Base-by-base conservation (phyloP, 805 yeast species). In the Ogataea degrootiae region DNA sequence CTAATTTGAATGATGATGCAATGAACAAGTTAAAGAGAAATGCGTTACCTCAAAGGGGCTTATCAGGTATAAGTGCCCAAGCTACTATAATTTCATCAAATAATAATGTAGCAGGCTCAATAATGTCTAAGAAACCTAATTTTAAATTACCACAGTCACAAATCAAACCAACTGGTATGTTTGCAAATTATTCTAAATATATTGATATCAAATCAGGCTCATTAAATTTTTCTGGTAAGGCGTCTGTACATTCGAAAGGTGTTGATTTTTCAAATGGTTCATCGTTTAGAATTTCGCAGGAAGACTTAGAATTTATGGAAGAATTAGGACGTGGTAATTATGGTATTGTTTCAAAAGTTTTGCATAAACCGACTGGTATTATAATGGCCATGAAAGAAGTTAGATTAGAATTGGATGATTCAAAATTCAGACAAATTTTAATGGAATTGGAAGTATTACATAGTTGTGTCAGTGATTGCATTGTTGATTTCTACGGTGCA, bases 371-470 rank as follows among this genome's bases (percentile, higher is more conserved):
- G 12, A 90, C 96, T 0, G 87, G 89, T 19, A 86, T 92, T 17
- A 69, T 82, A 17, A 90, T 94, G 97, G 98, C 98, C 2, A 89
- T 94, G 95, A 94, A 94, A 66, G 98, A 94, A 65, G 96, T 94
- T 40, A 74, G 97, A 45, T 71, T 94, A 41, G 98, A 92, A 64
- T 74, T 94, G 50, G 98, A 94, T 62, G 97, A 92, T 59, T 77
- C 87, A n/a, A 90, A 90, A 63, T 87, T 94, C 65, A 78, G 92
- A 51, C 98, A 94, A 62, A 94, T 94, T 54, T 72, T 94, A 58
- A 94, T 94, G 98, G 99, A 94, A 66, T 73, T 94, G 51, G 98
- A 94, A 59, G 85, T 94, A 45, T 75, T 94, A 54, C 98, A 94
- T 69, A 87, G 85, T 59, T 94, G 98, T 69, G 79, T 80, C 54